Base-by-base conservation (phyloP, 163 green algal genomes). In the Scenedesmus sp. region DNA sequence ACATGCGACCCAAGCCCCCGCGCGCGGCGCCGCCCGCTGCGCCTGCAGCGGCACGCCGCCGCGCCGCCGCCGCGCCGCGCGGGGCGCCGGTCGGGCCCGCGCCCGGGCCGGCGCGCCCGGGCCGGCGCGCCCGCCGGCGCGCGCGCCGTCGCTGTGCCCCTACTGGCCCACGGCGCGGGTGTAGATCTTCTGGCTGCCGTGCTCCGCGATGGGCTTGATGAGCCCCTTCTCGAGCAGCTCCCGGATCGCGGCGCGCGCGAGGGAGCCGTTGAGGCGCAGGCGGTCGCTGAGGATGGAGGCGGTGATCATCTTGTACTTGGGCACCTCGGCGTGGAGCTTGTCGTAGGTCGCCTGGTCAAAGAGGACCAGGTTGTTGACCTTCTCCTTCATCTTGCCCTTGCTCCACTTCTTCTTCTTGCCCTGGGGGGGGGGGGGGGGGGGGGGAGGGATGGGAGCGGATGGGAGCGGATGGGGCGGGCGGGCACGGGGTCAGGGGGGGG, bases 241-340 rank as follows among this genome's bases (percentile, higher is more conserved):
- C 73, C 80, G 86, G 84, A 99, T 96, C 53, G 95, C 96, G 62
- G 92, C 94, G 51, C 96, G 89, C 26, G 96, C 96, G 60, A 99
- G 86, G 75, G 87, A 95, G 83, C 96, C 58, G 56, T 69, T 78
- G 42, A 78, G 70, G 13, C 94, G 90, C 76, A 99, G 87, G 73
- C 96, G 90, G 80, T 99, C 96, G 50, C 88, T 92, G 58, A 99
- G 87, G 48, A 99, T 93, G 51, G 96, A 99, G 18, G 90, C 84
- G 22, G 96, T 98, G 88, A 99, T 99, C 92, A 99, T 96, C 91
- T 99, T 99, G 91, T 98, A 98, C 92, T 99, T 99, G 76, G 96
- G 94, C 83, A 98, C 96, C 90, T 99, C 96, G 64, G 88, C 81
- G 9, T 96, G 78, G 63, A 99, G 85, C 94, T 99, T 99, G 77